Base-by-base conservation (phyloP, 345 rosid genomes). In the Brassica juncea region DNA sequence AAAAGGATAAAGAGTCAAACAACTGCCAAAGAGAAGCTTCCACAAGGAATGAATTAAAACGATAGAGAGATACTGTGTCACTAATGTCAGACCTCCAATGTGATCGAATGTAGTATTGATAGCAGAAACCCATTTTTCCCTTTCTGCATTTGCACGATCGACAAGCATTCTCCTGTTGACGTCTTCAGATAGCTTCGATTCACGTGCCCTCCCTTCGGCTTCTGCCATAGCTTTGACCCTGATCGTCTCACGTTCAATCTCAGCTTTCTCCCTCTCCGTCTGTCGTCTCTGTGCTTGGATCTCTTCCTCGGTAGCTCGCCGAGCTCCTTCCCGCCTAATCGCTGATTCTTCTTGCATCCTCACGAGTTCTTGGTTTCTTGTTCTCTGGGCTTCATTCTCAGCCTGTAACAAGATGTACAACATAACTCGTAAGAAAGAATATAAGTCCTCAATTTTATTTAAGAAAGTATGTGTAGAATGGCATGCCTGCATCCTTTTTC, bases 151-250 rank as follows among this genome's bases (percentile, higher is more conserved):
- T 55, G 99, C 98, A 80, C 94, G 97, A 86, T 95, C 99, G 52
- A 91, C 65, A 30, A 95, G 91, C 31, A 95, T 86, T 80, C 97
- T 78, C 80, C 99, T 84, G 72, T 95, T 92, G 58, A 95, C 93
- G 66, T 95, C 99, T 79, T 95, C 99, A 74, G 97, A 88, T 60
- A 95, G 89, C 90, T 91, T 95, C 3, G 94, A 93, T 74, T 95
- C 99, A 83, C 92, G 97, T 27, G 97, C 98, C 81, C 99, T 90
- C 81, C 97, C 99, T 86, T 93, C 98, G 68, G 98, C 99, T 83
- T 95, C 98, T n/a, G 99, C 98, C 85, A 95, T 91, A 62, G 97
- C 94, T 84, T 85, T 88, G 74, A 93, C 96, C 73, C 91, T 85
- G 78, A 95, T 93, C 72, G 99, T 95, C 85, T 95, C 98, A 68